These are phyloP conservation scores for Cicer yamashitae DNA, from an alignment of 306 rosid genomes.

Conservation along the genomic window DNA sequence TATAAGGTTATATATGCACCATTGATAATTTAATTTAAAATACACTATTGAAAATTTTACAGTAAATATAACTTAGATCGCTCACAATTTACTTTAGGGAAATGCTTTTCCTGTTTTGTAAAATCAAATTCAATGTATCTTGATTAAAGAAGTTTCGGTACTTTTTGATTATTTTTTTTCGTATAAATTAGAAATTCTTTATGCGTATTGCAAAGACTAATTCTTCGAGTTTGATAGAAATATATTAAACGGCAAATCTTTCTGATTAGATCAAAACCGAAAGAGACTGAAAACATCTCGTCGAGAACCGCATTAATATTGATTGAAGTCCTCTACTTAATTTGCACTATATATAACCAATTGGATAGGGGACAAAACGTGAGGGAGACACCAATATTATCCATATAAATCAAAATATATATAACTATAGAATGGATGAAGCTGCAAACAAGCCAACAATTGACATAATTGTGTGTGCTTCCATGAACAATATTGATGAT, in stretches of 20 bases:
- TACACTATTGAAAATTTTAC: background rate
- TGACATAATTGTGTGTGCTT: constrained; percentile 37
- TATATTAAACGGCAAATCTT: too few relatives aligned
- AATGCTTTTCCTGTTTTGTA: background rate
- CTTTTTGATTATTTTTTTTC: background rate
- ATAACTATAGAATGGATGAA: constrained; percentile 28
- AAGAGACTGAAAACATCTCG: too few relatives aligned
- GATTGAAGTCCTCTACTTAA: background rate
- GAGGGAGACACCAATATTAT: constrained; percentile 6
- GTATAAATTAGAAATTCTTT: too few relatives aligned
- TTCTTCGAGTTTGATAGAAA: too few relatives aligned
- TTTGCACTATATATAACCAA: constrained; percentile 5
- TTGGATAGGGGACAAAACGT: constrained; percentile 8
- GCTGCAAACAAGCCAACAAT: constrained; percentile 30
- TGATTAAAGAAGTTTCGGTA: background rate
- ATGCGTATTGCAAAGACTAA: too few relatives aligned
- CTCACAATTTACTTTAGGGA: background rate
- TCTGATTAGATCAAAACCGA: too few relatives aligned
- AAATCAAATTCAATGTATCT: background rate
- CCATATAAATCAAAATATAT: background rate
- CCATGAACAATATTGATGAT: constrained; percentile 26
- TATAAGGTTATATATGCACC: constrained; percentile 20
- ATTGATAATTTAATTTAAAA: background rate
- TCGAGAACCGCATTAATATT: too few relatives aligned
- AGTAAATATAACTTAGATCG: background rate